Conservation (phyloP, 129 eudicot genomes). For the Gnaphalium uliginosum region DNA sequence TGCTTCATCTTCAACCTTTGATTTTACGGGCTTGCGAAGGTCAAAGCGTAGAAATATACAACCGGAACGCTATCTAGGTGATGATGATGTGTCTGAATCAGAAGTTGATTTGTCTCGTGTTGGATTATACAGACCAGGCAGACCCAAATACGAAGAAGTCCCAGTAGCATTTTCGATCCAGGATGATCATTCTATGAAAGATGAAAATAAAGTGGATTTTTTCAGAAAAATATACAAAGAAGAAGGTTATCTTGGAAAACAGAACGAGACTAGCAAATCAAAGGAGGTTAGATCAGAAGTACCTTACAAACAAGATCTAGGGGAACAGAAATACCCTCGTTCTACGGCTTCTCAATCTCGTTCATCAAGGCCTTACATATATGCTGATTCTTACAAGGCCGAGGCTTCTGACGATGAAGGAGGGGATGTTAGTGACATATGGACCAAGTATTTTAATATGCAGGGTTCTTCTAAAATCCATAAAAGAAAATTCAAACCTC, state of each 20-base stretch:
- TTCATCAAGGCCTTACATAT: constrained; percentile 39
- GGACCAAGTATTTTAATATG: constrained; percentile 49
- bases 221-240: constrained; percentile 38
- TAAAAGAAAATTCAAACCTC: constrained; percentile 38
- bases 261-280: constrained; percentile 30
- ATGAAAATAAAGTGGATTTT: constrained; percentile 30
- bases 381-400: constrained; percentile 31
- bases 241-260: constrained; percentile 37
- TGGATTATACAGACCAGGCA: constrained; percentile 56
- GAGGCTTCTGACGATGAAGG: constrained; percentile 43
- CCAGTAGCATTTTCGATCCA: constrained; percentile 72
- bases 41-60: constrained; percentile 74
- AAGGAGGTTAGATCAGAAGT: constrained; percentile 45
- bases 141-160: constrained; percentile 54
- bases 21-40: constrained; percentile 54
- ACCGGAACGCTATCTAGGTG: constrained; percentile 78
- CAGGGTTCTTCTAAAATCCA: constrained; percentile 38
- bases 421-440: constrained; percentile 40
- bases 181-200: constrained; percentile 56
- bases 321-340: constrained; percentile 29
- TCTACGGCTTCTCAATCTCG: constrained; percentile 42
- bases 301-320: constrained; percentile 33
- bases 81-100: constrained; percentile 53
- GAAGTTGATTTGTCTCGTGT: constrained; percentile 60
- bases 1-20: constrained; percentile 34